These are phyloP conservation scores for Lactarius evosmus DNA, from an alignment of 768 basidiomycete genomes.

Conservation along the genomic window DNA sequence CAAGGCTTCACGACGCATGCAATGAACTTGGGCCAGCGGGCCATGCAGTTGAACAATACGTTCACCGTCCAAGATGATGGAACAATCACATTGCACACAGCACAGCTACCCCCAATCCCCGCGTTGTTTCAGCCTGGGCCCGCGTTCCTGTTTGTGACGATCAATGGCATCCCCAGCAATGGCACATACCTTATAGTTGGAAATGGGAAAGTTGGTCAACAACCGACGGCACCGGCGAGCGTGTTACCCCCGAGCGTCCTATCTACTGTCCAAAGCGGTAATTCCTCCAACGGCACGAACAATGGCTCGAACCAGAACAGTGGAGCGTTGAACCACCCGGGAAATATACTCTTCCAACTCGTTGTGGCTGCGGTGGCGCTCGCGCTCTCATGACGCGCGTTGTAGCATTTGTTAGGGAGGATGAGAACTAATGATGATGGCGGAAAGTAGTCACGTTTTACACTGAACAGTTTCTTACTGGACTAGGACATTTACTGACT, in stretches of 20 bases:
- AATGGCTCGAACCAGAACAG: neutral
- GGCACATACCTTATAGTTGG: constrained; percentile 78
- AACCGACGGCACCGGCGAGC: constrained; percentile 48
- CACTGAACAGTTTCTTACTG: neutral
- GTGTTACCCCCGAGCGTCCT: constrained; percentile 49
- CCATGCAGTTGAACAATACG: constrained; percentile 77
- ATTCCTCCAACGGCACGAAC: neutral
- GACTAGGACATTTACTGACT: neutral
- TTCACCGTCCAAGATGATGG: constrained; percentile 76
- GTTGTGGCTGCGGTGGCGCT: neutral
- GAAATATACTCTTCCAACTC: neutral
- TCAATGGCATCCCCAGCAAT: constrained; percentile 80
- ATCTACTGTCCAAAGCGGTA: neutral
- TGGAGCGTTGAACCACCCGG: neutral
- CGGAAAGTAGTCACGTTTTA: neutral
- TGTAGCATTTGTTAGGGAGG: neutral
- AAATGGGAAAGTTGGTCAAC: constrained; percentile 66
- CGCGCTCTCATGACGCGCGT: neutral
- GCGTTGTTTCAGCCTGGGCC: constrained; percentile 89
- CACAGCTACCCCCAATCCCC: constrained; percentile 79
- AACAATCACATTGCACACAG: constrained; percentile 73
- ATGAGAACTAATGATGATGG: neutral
- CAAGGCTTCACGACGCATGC: constrained; percentile 81
- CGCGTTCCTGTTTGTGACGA: constrained; percentile 73
- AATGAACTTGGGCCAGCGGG: constrained; percentile 86